Evolutionary conservation across 75 land plant genomes (phyloP).

Genomic region (Pinus taeda): DNA sequence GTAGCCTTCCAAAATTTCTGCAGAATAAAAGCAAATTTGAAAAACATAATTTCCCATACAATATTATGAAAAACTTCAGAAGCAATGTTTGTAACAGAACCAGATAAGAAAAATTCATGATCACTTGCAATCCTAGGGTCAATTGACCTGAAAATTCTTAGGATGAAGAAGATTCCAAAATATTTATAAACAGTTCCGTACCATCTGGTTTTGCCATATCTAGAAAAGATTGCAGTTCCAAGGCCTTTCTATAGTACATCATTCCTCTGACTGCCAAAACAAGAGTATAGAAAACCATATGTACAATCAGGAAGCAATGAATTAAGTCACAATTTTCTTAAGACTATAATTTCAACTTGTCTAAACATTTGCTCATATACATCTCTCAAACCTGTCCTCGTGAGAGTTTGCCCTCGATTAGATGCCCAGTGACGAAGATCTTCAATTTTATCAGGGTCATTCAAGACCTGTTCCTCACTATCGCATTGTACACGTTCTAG

Average conservation of each 20-base stretch:
- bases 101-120: no score
- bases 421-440: conserved; percentile 85
- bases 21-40: not conserved
- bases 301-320: not conserved
- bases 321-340: not conserved
- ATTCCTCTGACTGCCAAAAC: conserved; percentile 78
- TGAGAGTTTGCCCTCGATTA: conserved; percentile 91
- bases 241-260: conserved; percentile 94
- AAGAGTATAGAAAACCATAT: not conserved
- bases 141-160: no score
- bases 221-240: conserved; percentile 95
- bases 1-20: conserved; percentile 68
- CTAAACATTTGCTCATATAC: no score
- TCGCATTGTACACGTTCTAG: conserved; percentile 22
- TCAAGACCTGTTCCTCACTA: conserved; percentile 17
- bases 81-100: no score
- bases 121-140: no score
- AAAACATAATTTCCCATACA: no score
- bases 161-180: no score
- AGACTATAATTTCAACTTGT: no score
- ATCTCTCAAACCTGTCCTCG: conserved; percentile 69
- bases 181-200: not conserved
- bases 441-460: conserved; percentile 25
- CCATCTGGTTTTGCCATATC: conserved; percentile 87
- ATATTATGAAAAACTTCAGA: no score